phyloP scores from a whole-genome alignment of 148 eudicot species.

The Persicaria maculosa region DNA sequence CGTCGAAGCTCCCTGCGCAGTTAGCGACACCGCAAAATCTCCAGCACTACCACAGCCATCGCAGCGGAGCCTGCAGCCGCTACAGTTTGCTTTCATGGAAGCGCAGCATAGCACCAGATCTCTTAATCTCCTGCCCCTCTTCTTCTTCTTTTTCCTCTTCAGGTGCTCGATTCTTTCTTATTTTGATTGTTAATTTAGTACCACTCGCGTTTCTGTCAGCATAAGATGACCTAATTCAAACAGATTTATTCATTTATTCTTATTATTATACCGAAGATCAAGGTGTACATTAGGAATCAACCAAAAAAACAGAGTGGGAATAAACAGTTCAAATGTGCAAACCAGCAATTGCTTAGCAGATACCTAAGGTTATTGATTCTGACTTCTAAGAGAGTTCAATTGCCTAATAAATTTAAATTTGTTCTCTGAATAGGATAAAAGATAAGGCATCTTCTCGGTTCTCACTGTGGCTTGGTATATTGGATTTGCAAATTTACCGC shows the following conservation, averaged over 20 bases:
- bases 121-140: constrained; percentile 17
- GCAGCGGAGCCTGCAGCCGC: constrained; percentile 11
- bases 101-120: constrained; percentile 26
- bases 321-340: not conserved
- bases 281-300: not conserved
- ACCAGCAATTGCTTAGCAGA: not conserved
- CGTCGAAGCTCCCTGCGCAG: constrained; percentile 48
- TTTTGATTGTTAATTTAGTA: not conserved
- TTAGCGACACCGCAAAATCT: constrained; percentile 32
- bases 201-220: not conserved
- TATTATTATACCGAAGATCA: not conserved
- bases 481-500: not conserved
- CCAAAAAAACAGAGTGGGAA: not conserved
- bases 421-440: not conserved
- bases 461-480: not conserved
- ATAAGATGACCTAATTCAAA: not conserved
- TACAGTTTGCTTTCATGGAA: constrained; percentile 39
- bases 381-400: not conserved
- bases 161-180: constrained; percentile 13
- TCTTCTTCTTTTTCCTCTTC: constrained; percentile 25
- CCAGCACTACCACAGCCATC: constrained; percentile 20
- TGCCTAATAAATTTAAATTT: not conserved
- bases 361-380: not conserved
- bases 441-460: not conserved
- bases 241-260: not conserved